Evolutionary conservation across 768 basidiomycete genomes (phyloP).

Genomic region (Trametes meyenii): DNA sequence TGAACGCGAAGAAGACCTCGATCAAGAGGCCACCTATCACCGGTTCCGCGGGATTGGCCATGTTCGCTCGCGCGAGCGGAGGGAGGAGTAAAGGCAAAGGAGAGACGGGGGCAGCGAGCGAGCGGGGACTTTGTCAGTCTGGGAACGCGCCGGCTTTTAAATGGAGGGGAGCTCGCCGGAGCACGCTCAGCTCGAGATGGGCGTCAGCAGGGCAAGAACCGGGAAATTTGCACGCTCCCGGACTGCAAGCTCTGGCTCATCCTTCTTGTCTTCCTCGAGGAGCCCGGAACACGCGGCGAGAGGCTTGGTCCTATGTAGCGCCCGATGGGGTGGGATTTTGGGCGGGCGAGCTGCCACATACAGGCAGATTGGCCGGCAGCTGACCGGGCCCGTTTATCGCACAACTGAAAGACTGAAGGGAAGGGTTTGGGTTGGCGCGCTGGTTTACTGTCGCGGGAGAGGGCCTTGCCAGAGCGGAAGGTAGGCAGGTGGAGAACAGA

Average conservation of each 20-base stretch:
- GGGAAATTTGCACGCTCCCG: conserved; percentile 1
- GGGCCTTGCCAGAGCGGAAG: no score
- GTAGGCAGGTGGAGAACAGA: no score
- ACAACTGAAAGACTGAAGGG: not conserved
- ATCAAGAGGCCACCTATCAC: conserved; percentile 21
- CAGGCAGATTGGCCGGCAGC: not conserved
- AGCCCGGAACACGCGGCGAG: not conserved
- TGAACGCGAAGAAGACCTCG: conserved; percentile 21
- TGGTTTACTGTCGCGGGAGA: not conserved
- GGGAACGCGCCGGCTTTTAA: conserved; percentile 1
- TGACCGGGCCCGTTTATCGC: conserved; percentile 1
- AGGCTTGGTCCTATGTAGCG: not conserved
- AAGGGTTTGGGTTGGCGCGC: not conserved
- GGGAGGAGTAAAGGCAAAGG: not conserved
- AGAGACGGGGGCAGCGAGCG: not conserved
- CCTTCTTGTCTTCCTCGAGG: not conserved
- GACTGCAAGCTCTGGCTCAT: not conserved
- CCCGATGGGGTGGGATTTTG: not conserved
- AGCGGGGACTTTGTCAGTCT: not conserved
- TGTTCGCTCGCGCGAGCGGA: not conserved
- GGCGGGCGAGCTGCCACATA: not conserved
- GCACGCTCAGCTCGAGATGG: not conserved
- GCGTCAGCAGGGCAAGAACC: not conserved
- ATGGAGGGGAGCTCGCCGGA: not conserved
- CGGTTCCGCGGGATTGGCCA: conserved; percentile 13